Percentiles rank a stretch among this genome's conserved stretches.
Conservation (phyloP, 768 basidiomycete species). For the Galerina marginata region DNA sequence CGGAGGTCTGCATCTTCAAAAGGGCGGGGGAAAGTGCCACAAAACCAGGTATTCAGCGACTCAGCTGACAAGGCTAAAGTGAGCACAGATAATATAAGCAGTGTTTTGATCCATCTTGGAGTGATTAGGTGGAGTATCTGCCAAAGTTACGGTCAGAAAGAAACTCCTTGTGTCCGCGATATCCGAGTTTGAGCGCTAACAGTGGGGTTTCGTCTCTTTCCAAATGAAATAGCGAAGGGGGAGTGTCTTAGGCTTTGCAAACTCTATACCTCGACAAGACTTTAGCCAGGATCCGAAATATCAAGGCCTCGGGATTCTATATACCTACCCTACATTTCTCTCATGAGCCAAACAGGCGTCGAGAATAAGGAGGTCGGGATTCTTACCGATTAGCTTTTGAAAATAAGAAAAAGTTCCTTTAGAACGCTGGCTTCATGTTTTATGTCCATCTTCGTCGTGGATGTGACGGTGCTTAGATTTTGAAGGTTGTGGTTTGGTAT, state of each 20-base stretch:
- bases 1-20: constrained; percentile 18
- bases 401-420: background rate
- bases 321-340: constrained; percentile 2
- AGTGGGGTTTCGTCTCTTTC: background rate
- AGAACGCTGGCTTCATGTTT: background rate
- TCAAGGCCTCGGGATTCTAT: constrained; percentile 12
- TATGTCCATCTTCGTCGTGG: too few species aligned
- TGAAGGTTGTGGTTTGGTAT: too few species aligned
- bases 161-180: too few species aligned
- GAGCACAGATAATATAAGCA: background rate
- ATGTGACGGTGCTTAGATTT: too few species aligned
- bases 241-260: constrained; percentile 13
- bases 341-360: background rate
- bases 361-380: background rate
- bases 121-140: too few species aligned
- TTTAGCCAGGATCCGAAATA: constrained; percentile 1
- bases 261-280: background rate
- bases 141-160: too few species aligned
- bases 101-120: too few species aligned
- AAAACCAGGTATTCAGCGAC: background rate
- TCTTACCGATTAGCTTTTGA: background rate
- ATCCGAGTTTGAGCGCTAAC: background rate
- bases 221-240: constrained; percentile 7
- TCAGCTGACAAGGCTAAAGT: background rate
- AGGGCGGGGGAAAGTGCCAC: background rate